A percentile compares a stretch with the other conserved stretches of the same genome.
phyloP scores from a whole-genome alignment of 768 basidiomycete species.

The Trametes cubensis region DNA sequence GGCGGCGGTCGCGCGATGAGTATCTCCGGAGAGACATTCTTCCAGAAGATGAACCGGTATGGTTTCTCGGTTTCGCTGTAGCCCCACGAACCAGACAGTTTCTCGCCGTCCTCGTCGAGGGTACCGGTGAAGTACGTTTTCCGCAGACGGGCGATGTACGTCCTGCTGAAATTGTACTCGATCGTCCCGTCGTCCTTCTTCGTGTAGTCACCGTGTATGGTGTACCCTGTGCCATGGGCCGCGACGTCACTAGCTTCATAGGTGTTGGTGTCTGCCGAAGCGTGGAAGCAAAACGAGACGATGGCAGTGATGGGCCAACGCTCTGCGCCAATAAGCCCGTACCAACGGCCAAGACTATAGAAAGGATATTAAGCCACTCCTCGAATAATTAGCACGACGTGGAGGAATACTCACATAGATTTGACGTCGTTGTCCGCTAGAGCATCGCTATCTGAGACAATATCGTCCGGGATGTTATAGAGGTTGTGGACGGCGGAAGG shows the following conservation, averaged over 20 bases:
- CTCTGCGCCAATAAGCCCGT: conserved; percentile 25
- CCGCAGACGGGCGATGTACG: conserved; percentile 30
- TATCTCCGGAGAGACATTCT: conserved; percentile 31
- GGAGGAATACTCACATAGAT: conserved; percentile 3
- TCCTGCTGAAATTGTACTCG: conserved; percentile 26
- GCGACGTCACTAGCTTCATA: conserved; percentile 20
- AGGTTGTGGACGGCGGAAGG: conserved; percentile 18
- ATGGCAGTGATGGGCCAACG: conserved; percentile 12
- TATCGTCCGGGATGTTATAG: conserved; percentile 21
- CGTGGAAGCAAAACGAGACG: conserved; percentile 12
- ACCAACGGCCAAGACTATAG: conserved; percentile 30
- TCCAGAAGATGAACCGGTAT: conserved; percentile 32
- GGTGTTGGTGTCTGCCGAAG: conserved; percentile 18
- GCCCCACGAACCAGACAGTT: conserved; percentile 35
- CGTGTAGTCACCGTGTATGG: conserved; percentile 25
- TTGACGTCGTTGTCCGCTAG: conserved; percentile 14
- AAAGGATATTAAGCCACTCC: neutral
- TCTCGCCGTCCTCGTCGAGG: conserved; percentile 24
- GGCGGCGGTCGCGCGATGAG: conserved; percentile 36
- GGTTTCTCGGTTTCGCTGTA: conserved; percentile 23
- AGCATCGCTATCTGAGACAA: conserved; percentile 26
- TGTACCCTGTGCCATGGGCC: conserved; percentile 22
- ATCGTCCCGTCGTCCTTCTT: conserved; percentile 15
- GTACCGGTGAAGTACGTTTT: conserved; percentile 30
- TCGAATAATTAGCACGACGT: neutral